A percentile compares a stretch with the other conserved stretches of the same genome.
These are phyloP conservation scores for Xeromyces bisporus DNA, from an alignment of 495 filamentous ascomycete genomes.

Conservation along the genomic window DNA sequence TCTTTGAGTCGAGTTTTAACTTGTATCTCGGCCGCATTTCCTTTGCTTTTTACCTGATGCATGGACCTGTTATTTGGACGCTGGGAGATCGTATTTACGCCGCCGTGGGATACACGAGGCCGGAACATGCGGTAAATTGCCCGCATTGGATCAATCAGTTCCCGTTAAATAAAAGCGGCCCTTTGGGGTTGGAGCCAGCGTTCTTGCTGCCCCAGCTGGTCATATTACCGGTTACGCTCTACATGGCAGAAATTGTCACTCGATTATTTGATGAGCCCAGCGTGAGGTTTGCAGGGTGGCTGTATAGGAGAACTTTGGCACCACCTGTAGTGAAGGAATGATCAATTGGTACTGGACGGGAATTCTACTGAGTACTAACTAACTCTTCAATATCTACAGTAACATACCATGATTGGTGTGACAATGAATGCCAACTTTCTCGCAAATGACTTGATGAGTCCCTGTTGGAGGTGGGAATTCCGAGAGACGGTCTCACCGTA, in stretches of 20 bases:
- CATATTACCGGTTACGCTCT: constrained; percentile 38
- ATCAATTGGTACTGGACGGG: too few relatives aligned
- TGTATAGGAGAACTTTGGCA: constrained; percentile 25
- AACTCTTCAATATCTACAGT: too few relatives aligned
- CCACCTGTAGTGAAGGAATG: background rate
- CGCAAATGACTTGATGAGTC: too few relatives aligned
- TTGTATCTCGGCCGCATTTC: constrained; percentile 39
- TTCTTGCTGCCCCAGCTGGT: constrained; percentile 38
- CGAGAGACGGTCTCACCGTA: too few relatives aligned
- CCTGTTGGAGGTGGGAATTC: too few relatives aligned
- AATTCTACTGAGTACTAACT: too few relatives aligned
- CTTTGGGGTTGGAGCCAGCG: constrained; percentile 35
- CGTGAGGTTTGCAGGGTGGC: constrained; percentile 34
- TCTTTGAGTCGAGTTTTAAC: constrained; percentile 21
- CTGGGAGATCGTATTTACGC: constrained; percentile 31
- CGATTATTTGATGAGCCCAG: constrained; percentile 38
- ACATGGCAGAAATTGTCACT: constrained; percentile 38
- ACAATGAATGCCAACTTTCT: too few relatives aligned
- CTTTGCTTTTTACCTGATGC: constrained; percentile 37
- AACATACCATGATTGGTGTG: too few relatives aligned
- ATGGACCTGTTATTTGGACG: constrained; percentile 31
- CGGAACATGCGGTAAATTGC: constrained; percentile 17
- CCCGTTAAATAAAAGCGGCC: constrained; percentile 30
- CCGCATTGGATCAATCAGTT: constrained; percentile 29
- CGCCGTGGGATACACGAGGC: constrained; percentile 30